Evolutionary conservation across 306 rosid species (phyloP), one percentile per base, ranked within the genome.

Genomic region (Castanea sativa): DNA sequence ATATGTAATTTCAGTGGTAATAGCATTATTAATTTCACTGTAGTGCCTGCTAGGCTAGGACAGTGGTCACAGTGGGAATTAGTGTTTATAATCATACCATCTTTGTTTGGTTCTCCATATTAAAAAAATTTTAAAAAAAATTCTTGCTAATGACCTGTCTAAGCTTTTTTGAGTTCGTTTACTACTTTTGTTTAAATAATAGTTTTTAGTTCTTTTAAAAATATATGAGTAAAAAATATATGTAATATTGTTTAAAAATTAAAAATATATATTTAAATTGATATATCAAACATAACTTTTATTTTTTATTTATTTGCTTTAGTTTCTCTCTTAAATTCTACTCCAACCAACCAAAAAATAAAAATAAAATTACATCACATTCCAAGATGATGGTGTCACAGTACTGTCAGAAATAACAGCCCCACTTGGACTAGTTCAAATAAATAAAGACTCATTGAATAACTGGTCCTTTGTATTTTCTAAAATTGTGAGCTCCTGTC

Each of bases 31-130:
- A 55, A 70, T 78, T 72, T 76, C 20, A 83, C 81, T 81, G 88
- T 45, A 75, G 77, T 81, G 88, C 72, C 82, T 84, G 88, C 74
- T 14, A 5, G 19, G 57, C 25, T 45, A 74, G 85, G 86, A 88
- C 92, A 76, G 76, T 57, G 81, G 78, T 73, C 69, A 19, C 84
- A 86, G 83, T 72, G 83, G 60, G 75, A 84, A 57, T 78, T 79
- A 68, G 85, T 79, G 85, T 86, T 83, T 72, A 73, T 55, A 8
- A 85, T 86, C 84, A 86, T 29, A 5, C 81, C 69, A 75, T 32
- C 79, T 78, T 79, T 86, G 85, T 82, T 78, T 84, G 84, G 81
- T 84, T 84, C 88, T 75, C 76, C 85, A 21, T 77, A 55, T 71
- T 16, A 0, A 58, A 55, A 23, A 45, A 30, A 0, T 25, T 25